Evolutionary conservation across 2,329 filamentous ascomycete genomes (phyloP), one percentile per base, ranked within the genome.

Genomic region (Chaetomium globosum): DNA sequence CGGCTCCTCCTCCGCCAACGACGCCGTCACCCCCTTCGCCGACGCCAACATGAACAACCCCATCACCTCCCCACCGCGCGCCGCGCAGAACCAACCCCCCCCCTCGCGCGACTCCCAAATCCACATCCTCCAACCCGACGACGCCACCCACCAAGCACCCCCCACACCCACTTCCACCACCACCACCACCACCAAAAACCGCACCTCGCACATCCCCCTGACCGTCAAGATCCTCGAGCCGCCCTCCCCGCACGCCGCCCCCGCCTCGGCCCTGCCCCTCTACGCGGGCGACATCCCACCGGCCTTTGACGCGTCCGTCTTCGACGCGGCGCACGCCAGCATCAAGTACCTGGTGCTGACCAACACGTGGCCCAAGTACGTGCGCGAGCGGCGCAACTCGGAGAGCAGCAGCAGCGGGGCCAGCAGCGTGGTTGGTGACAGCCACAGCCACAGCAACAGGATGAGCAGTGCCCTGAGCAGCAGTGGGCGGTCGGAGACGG

Each of bases 261-360:
- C 62, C 31, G 2, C 19, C 1, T 28, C 53, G n/a, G 6, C 30
- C 8, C 36, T 9, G 5, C 28, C 36, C 6, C 6, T 52, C 13
- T 81, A 76, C 65, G 75, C 74, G 36, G 80, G 80, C 13, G 77
- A 79, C 0, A 78, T 85, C 28, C 79, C 85, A 0, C 74, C 76
- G 0, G 75, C 66, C 0, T 89, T 89, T 63, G 76, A 80, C 57
- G 74, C 77, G 4, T 72, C 72, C 0, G 79, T 89, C 2, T 89
- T 90, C 70, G 85, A 89, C 70, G 79, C 77, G 4, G 85, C 86
- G 0, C 81, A 87, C 71, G 75, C 76, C n/a, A 83, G 81, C 69
- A 84, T 90, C 76, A 89, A 88, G 74, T 87, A 89, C 65, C 79
- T 89, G 6, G 87, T 90, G 2, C 77, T 89, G 65, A 88, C 86